A percentile compares a stretch with the other conserved stretches of the same genome.
Conservation (phyloP, 352 stramenopile species). For the Chrysophaeum taylorii region DNA sequence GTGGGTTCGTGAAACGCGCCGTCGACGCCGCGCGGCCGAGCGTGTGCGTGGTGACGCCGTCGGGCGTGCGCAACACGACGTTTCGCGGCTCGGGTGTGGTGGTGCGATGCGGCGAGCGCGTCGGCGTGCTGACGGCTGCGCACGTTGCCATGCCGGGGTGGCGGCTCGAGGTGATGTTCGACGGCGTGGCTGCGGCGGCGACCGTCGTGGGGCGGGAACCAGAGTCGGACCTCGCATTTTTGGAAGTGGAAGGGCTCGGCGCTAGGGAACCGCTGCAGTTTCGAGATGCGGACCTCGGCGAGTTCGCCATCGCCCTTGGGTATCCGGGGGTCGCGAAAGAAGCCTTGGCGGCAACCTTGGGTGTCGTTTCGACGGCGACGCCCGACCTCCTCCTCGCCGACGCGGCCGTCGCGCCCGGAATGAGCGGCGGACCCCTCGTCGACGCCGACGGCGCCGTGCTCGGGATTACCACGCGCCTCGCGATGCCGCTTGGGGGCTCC, state of each 20-base stretch:
- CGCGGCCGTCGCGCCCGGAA: constrained; percentile 38
- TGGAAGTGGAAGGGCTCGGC: constrained; percentile 25
- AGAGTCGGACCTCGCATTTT: constrained; percentile 34
- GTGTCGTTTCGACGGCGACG: no score
- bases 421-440: constrained; percentile 35
- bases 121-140: constrained; percentile 32
- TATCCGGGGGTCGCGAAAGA: no score
- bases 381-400: constrained; percentile 36
- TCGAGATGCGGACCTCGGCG: no score
- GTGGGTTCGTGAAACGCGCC: no score
- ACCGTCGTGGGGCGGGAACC: constrained; percentile 34
- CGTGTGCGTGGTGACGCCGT: constrained; percentile 34
- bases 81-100: constrained; percentile 37
- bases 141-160: constrained; percentile 36
- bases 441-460: constrained; percentile 32
- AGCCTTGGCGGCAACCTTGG: no score
- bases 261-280: no score
- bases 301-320: no score
- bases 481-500: no score
- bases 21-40: constrained; percentile 29
- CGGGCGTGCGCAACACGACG: constrained; percentile 35
- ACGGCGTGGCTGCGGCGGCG: constrained; percentile 20
- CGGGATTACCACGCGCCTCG: no score
- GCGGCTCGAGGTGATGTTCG: constrained; percentile 32
- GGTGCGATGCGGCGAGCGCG: constrained; percentile 19